A percentile compares a stretch with the other conserved stretches of the same genome.
phyloP scores from a whole-genome alignment of 257 asterid species.

The Ajuga chamaepitys region DNA sequence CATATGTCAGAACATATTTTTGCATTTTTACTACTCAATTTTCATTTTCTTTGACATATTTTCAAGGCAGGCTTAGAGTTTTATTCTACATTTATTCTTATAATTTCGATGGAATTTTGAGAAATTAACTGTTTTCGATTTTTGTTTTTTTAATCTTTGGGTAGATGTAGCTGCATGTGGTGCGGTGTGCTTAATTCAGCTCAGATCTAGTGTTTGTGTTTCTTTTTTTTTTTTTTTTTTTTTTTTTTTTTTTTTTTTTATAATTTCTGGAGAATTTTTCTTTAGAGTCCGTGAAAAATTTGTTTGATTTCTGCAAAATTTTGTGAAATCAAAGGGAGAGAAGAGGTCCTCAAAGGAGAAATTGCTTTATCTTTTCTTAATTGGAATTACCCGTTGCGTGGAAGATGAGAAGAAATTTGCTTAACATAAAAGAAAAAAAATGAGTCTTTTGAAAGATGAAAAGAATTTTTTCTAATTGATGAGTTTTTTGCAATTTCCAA shows the following conservation, averaged over 20 bases:
- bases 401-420: neutral
- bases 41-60: too few relatives aligned
- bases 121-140: neutral
- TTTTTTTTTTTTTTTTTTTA: too few relatives aligned
- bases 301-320: neutral
- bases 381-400: neutral
- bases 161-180: neutral
- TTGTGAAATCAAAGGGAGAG: neutral
- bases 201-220: conserved; percentile 20
- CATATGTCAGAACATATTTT: too few relatives aligned
- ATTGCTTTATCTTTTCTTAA: neutral
- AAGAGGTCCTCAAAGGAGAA: neutral
- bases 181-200: conserved; percentile 17
- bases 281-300: conserved; percentile 16
- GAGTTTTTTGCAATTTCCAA: too few relatives aligned
- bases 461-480: too few relatives aligned
- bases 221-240: too few relatives aligned
- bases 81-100: too few relatives aligned
- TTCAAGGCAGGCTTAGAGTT: too few relatives aligned
- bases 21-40: too few relatives aligned
- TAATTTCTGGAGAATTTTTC: neutral
- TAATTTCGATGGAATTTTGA: neutral
- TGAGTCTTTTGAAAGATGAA: too few relatives aligned
- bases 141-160: neutral
- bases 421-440: too few relatives aligned